Percentiles rank a stretch among this genome's conserved stretches.
phyloP scores from a whole-genome alignment of 192 early-diverging fungal genomes.

The Rhizoclosmatium sp. region DNA sequence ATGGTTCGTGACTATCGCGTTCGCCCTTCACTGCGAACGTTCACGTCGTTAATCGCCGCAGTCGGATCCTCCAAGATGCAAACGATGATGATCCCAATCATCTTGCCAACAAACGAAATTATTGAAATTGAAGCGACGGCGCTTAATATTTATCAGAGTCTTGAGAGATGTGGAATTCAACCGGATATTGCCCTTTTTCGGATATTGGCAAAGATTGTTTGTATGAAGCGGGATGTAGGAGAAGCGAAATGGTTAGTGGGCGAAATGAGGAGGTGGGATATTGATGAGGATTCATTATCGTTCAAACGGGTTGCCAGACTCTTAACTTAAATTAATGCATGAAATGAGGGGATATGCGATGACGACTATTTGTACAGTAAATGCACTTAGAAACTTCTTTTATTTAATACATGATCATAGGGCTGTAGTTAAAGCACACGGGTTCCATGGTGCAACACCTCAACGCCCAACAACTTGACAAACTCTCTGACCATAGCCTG shows the following conservation, averaged over 20 bases:
- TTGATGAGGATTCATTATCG: background rate
- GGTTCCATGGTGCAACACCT: background rate
- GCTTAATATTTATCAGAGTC: background rate
- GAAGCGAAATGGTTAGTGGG: background rate
- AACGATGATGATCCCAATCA: background rate
- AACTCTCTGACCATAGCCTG: constrained; percentile 32
- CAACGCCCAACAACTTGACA: constrained; percentile 32
- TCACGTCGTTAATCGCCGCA: background rate
- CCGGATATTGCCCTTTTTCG: background rate
- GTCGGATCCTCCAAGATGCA: background rate
- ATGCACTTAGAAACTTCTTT: too few relatives aligned
- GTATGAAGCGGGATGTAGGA: background rate
- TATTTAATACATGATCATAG: too few relatives aligned
- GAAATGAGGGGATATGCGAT: too few relatives aligned
- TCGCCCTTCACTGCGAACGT: background rate
- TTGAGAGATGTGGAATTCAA: background rate
- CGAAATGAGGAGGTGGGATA: background rate
- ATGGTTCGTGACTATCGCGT: background rate
- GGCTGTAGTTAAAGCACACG: too few relatives aligned
- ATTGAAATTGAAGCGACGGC: background rate
- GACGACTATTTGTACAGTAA: too few relatives aligned
- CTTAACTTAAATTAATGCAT: too few relatives aligned
- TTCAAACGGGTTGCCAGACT: background rate
- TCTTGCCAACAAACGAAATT: too few relatives aligned
- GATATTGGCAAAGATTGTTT: background rate